Evolutionary conservation across 2,329 filamentous ascomycete species (phyloP).

Genomic region (Cryphonectria japonica): DNA sequence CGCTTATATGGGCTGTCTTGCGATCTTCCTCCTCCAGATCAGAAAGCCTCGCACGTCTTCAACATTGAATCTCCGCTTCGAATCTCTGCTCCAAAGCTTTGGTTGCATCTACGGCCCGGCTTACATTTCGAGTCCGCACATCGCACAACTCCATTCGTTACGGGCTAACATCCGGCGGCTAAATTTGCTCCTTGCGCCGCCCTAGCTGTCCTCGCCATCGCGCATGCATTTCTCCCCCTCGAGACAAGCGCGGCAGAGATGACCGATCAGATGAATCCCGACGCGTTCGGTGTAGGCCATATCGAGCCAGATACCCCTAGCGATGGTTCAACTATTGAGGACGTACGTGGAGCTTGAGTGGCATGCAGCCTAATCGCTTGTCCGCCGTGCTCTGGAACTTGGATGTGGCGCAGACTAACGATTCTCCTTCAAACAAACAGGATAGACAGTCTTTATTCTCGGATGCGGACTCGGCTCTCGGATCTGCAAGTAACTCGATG

Average conservation of each 20-base stretch:
- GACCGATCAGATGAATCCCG: constrained; percentile 1
- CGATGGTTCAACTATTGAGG: constrained; percentile 26
- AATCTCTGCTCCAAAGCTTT: background rate
- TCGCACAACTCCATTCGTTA: background rate
- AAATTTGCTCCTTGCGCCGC: background rate
- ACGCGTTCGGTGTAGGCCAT: constrained; percentile 23
- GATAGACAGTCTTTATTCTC: constrained; percentile 28
- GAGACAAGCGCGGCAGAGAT: background rate
- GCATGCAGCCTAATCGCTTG: background rate
- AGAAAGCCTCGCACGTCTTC: background rate
- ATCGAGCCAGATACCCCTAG: constrained; percentile 27
- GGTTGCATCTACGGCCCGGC: background rate
- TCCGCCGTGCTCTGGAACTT: background rate
- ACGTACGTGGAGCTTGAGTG: constrained; percentile 20
- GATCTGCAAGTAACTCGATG: constrained; percentile 33
- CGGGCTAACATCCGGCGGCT: background rate
- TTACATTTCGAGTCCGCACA: background rate
- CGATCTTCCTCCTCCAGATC: background rate
- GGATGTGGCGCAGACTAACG: background rate
- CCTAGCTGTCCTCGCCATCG: background rate
- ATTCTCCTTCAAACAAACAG: constrained; percentile 1
- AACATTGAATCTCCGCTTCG: background rate
- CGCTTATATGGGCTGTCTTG: constrained; percentile 15
- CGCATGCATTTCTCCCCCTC: background rate
- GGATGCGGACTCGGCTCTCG: constrained; percentile 37